Conservation (phyloP, 768 basidiomycete genomes). For the Tulasnella sp. region DNA sequence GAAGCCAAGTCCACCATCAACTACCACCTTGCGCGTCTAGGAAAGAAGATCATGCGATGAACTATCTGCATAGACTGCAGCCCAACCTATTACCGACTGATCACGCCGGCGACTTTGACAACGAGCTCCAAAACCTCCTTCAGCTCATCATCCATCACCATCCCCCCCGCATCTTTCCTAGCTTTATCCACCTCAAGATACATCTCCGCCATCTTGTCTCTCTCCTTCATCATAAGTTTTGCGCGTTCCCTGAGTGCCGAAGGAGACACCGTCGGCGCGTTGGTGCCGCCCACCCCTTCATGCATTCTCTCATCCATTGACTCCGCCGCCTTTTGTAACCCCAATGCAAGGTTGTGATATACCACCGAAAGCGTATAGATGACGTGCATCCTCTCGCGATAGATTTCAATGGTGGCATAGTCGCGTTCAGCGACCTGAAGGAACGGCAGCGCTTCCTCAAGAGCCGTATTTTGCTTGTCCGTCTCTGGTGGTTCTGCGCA, state of each 20-base stretch:
- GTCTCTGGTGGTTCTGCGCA: slow-evolving; percentile 1
- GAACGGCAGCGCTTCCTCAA: slow-evolving; percentile 48
- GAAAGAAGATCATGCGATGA: slow-evolving; percentile 15
- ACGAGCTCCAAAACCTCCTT: slow-evolving; percentile 46
- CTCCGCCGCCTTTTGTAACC: slow-evolving; percentile 44
- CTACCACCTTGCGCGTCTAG: slow-evolving; percentile 71
- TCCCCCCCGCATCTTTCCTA: slow-evolving; percentile 4
- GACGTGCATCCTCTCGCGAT: slow-evolving; percentile 48
- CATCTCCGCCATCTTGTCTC: slow-evolving; percentile 18
- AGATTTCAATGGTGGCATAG: slow-evolving; percentile 46
- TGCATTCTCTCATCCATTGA: slow-evolving; percentile 35
- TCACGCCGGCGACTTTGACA: slow-evolving; percentile 34
- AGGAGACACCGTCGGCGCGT: neutral
- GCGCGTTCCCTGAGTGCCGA: neutral
- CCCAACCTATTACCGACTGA: slow-evolving; percentile 5
- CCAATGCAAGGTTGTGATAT: slow-evolving; percentile 52
- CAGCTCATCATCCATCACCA: slow-evolving; percentile 31
- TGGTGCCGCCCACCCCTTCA: neutral
- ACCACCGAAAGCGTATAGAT: slow-evolving; percentile 60
- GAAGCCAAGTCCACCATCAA: slow-evolving; percentile 69
- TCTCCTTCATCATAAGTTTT: slow-evolving; percentile 6
- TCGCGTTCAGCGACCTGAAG: slow-evolving; percentile 54
- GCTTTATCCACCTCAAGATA: slow-evolving; percentile 14
- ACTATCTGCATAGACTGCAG: slow-evolving; percentile 1
- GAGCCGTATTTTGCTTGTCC: slow-evolving; percentile 24